Conservation (phyloP, 768 basidiomycete genomes). For the Suillus sp. region DNA sequence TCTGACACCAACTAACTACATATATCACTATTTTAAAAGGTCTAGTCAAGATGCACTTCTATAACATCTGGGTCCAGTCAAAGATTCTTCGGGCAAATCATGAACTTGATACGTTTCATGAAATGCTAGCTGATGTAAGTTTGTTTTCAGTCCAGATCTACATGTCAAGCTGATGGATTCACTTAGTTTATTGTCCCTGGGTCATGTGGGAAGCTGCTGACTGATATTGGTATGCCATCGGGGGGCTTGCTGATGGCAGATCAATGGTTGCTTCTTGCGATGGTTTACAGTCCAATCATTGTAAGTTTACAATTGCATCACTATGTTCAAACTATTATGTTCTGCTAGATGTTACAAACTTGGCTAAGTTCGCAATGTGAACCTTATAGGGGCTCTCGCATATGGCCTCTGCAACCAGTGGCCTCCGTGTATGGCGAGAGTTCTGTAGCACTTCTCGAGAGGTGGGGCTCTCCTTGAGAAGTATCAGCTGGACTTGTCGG, state of each 20-base stretch:
- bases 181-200: not conserved
- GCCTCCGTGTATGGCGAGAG: too few relatives aligned
- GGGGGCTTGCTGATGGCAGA: slow-evolving; percentile 39
- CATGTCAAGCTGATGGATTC: too few relatives aligned
- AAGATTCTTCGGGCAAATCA: slow-evolving; percentile 20
- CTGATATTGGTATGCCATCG: slow-evolving; percentile 32
- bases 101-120: not conserved
- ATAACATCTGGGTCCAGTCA: slow-evolving; percentile 29
- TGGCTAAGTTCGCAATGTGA: too few relatives aligned
- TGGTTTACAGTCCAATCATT: slow-evolving; percentile 29
- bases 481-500: too few relatives aligned
- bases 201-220: slow-evolving; percentile 20
- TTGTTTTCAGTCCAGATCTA: too few relatives aligned
- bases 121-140: slow-evolving; percentile 5
- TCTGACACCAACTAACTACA: too few relatives aligned
- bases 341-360: too few relatives aligned
- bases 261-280: slow-evolving; percentile 34
- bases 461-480: too few relatives aligned
- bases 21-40: not conserved
- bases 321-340: slow-evolving; percentile 10
- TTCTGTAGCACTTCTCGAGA: too few relatives aligned
- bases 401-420: too few relatives aligned
- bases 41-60: slow-evolving; percentile 13
- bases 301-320: slow-evolving; percentile 13
- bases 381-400: too few relatives aligned